Evolutionary conservation across 371 early-diverging fungal species (phyloP), one percentile per base, ranked within the genome.

Genomic region (Mucor indicus): DNA sequence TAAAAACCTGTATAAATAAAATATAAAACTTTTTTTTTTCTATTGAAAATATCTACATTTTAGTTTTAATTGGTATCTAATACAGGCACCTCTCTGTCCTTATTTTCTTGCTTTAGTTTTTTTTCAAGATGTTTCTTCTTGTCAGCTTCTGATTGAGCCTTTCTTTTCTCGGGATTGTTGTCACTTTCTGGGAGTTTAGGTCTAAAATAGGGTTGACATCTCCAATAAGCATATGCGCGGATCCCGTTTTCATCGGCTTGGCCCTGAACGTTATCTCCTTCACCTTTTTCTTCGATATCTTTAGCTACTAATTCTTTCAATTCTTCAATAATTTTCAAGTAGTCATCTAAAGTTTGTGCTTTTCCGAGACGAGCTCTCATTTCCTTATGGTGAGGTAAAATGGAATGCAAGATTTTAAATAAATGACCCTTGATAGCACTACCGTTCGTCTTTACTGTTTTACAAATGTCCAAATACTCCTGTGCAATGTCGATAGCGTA

Each of bases 361-460:
- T 77, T 62, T 15, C 81, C 92, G 11, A 97, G 75, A 38, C 72
- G 68, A 12, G 80, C 73, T 32, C 95, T 78, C 46, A 94, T 50
- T 52, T 94, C 96, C 4, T 83, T 83, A 60, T 93, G 86, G n/a
- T 81, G 64, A 4, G 79, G 75, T 42, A 95, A 68, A 50, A 83
- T 85, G 13, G 91, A 83, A 24, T 83, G 79, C 62, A 93, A 87
- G n/a, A 98, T 72, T 60, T 96, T 96, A 72, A 98, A 98, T 55
- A 98, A 55, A 62, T 98, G 98, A 2, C 83, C 92, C 22, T 92
- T 85, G 41, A 90, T 86, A 49, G 72, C 77, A 19, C 80, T 65
- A 12, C 77, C 44, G 17, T 76, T 80, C 1, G 91, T 85, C 27
- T 80, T 44, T 13, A 51, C 43, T 36, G 77, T 50, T 6, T 65